Conservation (phyloP, 2,329 filamentous ascomycete genomes). For the Zasmidium cellare region DNA sequence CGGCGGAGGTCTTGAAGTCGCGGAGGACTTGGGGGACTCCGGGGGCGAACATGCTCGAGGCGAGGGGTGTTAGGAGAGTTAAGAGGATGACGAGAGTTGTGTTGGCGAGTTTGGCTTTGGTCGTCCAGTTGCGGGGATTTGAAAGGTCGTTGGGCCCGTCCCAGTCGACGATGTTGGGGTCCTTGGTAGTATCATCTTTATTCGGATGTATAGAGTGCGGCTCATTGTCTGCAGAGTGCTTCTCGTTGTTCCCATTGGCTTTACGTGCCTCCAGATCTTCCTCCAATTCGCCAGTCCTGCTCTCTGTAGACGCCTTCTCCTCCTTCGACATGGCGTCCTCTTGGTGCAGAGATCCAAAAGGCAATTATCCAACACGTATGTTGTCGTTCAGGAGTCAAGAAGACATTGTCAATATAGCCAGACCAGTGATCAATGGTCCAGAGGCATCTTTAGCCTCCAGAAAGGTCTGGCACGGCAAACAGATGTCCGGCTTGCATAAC, state of each 20-base stretch:
- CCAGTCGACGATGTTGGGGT: slow-evolving; percentile 58
- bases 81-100: slow-evolving; percentile 50
- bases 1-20: slow-evolving; percentile 58
- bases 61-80: slow-evolving; percentile 52
- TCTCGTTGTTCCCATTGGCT: background rate
- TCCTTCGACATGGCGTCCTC: background rate
- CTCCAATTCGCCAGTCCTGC: background rate
- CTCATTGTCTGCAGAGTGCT: background rate
- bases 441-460: no score
- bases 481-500: background rate
- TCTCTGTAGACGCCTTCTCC: background rate
- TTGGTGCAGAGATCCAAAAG: background rate
- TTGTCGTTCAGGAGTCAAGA: background rate
- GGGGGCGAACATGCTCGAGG: slow-evolving; percentile 64
- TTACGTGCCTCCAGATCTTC: background rate
- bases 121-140: slow-evolving; percentile 62
- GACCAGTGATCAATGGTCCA: no score
- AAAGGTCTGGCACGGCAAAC: no score
- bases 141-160: slow-evolving; percentile 50
- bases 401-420: no score
- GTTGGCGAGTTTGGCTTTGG: slow-evolving; percentile 43
- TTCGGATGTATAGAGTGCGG: background rate
- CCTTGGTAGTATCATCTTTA: background rate
- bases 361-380: background rate
- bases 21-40: slow-evolving; percentile 61